These are phyloP conservation scores for Pythium periplocum DNA, from an alignment of 352 stramenopile species.

Conservation along the genomic window DNA sequence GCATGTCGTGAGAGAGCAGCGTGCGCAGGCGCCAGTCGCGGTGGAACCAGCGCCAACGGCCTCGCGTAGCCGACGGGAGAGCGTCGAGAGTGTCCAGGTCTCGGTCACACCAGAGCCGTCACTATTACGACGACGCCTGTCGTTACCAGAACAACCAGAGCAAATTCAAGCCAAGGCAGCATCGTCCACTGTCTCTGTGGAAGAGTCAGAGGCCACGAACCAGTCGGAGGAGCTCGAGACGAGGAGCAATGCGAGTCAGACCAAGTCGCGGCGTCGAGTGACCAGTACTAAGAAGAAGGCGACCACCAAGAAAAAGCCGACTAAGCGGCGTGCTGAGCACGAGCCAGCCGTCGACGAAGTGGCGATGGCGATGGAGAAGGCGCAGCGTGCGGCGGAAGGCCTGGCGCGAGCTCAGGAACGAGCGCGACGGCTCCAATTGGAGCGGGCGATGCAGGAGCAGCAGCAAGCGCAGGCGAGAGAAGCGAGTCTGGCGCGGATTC, in stretches of 20 bases:
- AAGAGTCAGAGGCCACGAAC: not conserved
- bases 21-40: too few species aligned
- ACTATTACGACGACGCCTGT: slow-evolving; percentile 1
- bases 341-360: too few species aligned
- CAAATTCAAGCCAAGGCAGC: too few species aligned
- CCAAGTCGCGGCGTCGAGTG: not conserved
- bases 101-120: not conserved
- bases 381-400: not conserved
- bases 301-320: not conserved
- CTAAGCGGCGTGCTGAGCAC: too few species aligned
- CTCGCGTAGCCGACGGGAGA: too few species aligned
- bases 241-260: not conserved
- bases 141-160: not conserved
- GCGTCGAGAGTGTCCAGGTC: not conserved
- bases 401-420: slow-evolving; percentile 14
- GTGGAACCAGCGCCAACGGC: too few species aligned
- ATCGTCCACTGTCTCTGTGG: too few species aligned
- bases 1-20: not conserved
- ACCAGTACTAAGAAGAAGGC: slow-evolving; percentile 1
- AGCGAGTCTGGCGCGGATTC: slow-evolving; percentile 10
- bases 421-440: slow-evolving; percentile 12
- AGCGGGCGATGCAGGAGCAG: slow-evolving; percentile 5
- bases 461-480: slow-evolving; percentile 16
- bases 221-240: not conserved
- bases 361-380: slow-evolving; percentile 2